These are phyloP conservation scores for Mycena latifolia DNA, from an alignment of 768 basidiomycete genomes.

Conservation along the genomic window DNA sequence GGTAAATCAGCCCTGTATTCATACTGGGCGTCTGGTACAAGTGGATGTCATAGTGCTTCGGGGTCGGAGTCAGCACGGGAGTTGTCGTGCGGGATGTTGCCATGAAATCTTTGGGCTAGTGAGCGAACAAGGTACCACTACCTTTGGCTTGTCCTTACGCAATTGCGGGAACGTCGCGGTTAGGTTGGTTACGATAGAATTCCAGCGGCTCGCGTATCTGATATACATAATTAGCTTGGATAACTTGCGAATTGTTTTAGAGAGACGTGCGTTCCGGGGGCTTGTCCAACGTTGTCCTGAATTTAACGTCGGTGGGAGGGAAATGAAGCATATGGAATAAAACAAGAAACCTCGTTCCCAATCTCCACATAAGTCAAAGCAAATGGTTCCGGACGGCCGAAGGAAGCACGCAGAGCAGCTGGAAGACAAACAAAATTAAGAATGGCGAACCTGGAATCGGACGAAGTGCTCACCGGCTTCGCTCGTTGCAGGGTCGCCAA, in stretches of 20 bases:
- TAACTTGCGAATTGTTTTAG: not conserved
- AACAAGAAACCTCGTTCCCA: constrained; percentile 62
- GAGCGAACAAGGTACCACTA: not conserved
- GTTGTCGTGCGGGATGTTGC: constrained; percentile 56
- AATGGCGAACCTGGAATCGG: no score
- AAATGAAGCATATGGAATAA: not conserved
- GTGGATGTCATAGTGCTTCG: constrained; percentile 67
- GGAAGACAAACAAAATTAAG: not conserved
- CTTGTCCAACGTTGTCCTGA: constrained; percentile 56
- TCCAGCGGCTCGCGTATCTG: constrained; percentile 67
- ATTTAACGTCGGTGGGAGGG: not conserved
- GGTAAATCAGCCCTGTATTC: no score
- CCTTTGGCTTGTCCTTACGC: constrained; percentile 50
- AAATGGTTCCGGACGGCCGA: constrained; percentile 69
- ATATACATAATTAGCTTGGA: not conserved
- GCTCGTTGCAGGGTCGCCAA: constrained; percentile 63
- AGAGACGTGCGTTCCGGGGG: constrained; percentile 42
- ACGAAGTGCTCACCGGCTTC: constrained; percentile 44
- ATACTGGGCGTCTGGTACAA: constrained; percentile 69
- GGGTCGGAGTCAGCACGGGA: constrained; percentile 55
- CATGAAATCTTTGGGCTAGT: constrained; percentile 59
- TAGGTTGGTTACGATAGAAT: constrained; percentile 58
- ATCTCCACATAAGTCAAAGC: constrained; percentile 62
- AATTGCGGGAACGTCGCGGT: constrained; percentile 64
- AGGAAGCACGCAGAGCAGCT: constrained; percentile 65